Percentiles rank a stretch among this genome's conserved stretches.
phyloP scores from a whole-genome alignment of 305 asterid species.

The Lippia alba region DNA sequence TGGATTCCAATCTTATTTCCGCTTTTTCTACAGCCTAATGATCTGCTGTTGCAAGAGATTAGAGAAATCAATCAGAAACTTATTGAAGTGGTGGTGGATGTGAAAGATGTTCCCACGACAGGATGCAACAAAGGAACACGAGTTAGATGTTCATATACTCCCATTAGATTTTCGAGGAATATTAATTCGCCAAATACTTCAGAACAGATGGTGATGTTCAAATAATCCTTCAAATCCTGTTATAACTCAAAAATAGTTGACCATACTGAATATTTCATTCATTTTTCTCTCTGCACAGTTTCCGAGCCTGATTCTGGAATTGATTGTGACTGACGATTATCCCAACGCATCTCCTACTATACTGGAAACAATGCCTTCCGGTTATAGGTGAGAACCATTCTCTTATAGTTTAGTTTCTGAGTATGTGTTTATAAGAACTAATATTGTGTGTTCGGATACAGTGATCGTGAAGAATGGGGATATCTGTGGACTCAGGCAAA shows the following conservation, averaged over 20 bases:
- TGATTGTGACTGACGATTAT: slow-evolving; percentile 51
- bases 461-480: slow-evolving; percentile 47
- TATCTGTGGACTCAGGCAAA: slow-evolving; percentile 52
- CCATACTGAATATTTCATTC: not conserved
- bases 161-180: slow-evolving; percentile 38
- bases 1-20: too few species aligned
- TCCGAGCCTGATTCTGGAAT: slow-evolving; percentile 45
- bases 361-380: slow-evolving; percentile 33
- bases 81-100: slow-evolving; percentile 51
- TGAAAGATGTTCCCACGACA: slow-evolving; percentile 32
- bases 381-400: slow-evolving; percentile 45
- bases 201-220: slow-evolving; percentile 40
- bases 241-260: slow-evolving; percentile 1
- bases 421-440: not conserved
- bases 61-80: slow-evolving; percentile 47
- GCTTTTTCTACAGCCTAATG: slow-evolving; percentile 29
- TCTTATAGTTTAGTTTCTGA: not conserved
- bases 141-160: slow-evolving; percentile 47
- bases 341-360: slow-evolving; percentile 54
- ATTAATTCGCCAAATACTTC: slow-evolving; percentile 32
- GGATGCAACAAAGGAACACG: slow-evolving; percentile 37
- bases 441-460: slow-evolving; percentile 26
- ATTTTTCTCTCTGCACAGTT: slow-evolving; percentile 38
- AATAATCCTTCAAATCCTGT: not conserved
- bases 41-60: slow-evolving; percentile 49